These are phyloP conservation scores for Venturia asperata DNA, from an alignment of 2,329 filamentous ascomycete species.

Conservation along the genomic window DNA sequence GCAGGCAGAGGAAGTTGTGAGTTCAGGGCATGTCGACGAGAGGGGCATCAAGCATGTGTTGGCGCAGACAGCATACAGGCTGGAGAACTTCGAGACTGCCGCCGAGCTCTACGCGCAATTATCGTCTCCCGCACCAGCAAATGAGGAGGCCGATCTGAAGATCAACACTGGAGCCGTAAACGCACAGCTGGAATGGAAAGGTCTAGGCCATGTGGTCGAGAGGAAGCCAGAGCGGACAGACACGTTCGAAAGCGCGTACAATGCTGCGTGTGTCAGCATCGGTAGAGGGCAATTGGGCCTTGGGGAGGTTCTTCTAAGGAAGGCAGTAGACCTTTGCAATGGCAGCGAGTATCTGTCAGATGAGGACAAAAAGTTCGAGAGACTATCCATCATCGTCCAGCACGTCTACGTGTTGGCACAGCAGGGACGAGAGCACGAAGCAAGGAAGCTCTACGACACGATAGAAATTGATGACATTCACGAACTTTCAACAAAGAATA, in stretches of 20 bases:
- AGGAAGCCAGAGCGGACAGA: constrained; percentile 56
- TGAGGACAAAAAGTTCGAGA: constrained; percentile 66
- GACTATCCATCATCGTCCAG: constrained; percentile 69
- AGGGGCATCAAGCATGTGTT: constrained; percentile 51
- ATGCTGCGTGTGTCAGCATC: constrained; percentile 66
- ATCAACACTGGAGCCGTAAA: constrained; percentile 69
- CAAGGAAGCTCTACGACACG: constrained; percentile 54
- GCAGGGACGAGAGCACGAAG: constrained; percentile 59
- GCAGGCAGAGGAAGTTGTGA: constrained; percentile 53
- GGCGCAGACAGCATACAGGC: constrained; percentile 62
- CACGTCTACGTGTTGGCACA: constrained; percentile 65
- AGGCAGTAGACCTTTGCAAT: constrained; percentile 65
- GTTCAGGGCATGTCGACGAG: constrained; percentile 30
- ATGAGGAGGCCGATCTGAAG: constrained; percentile 65
- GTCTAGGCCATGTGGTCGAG: constrained; percentile 44
- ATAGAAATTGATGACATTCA: constrained; percentile 55
- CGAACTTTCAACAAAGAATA: constrained; percentile 58
- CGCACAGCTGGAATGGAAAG: constrained; percentile 66
- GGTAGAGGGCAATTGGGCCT: constrained; percentile 59
- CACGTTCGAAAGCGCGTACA: constrained; percentile 76
- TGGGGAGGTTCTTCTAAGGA: constrained; percentile 60
- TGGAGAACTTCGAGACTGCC: constrained; percentile 64
- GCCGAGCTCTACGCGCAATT: constrained; percentile 57
- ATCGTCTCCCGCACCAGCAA: constrained; percentile 40
- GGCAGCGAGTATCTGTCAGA: constrained; percentile 64